Evolutionary conservation across 768 basidiomycete genomes (phyloP), one percentile per base, ranked within the genome.

Genomic region (Psilocybe subaeruginosa): DNA sequence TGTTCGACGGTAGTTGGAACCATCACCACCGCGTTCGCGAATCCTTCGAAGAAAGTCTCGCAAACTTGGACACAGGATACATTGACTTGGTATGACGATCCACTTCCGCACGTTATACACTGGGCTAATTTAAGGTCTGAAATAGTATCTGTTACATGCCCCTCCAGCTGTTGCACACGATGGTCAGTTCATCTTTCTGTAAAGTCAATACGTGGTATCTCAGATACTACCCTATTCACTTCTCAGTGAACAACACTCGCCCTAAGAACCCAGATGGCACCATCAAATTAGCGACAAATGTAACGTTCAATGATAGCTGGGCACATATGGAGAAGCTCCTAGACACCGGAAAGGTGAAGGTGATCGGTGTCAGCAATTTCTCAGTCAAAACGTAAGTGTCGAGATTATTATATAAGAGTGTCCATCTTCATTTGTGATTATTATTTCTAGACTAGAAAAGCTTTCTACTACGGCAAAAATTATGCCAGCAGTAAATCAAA

Each of bases 291-390:
- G 71, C 66, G 31, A 74, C 77, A 17, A 67, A 65, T 8, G 63
- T 72, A 3, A 74, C 67, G 1, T 78, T 81, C 67, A 78, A 76
- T 46, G 74, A 85, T 35, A 73, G 77, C 0, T 85, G 84, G 82
- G 78, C 78, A 0, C 76, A 79, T 47, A 75, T 86, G 64, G 85
- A 86, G 70, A 78, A 81, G 54, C 64, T 85, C 11, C 72, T 80
- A 30, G 74, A 73, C 27, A 77, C 76, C 14, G 82, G 82, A 0
- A 80, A 78, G 63, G 82, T 77, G 9, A 79, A 70, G 56, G 79
- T 82, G 1, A 83, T 86, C 60, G 85, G 85, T 0, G 83, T 88
- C 48, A 83, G 82, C 69, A 88, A 88, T 68, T 87, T 86, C 66
- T 84, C 82, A 3, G 72, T 85, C 60, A 83, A 85, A 65, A 85